A percentile compares a stretch with the other conserved stretches of the same genome.
These are phyloP conservation scores for Pseudocercospora vitis DNA, from an alignment of 2,329 filamentous ascomycete species.

Conservation along the genomic window DNA sequence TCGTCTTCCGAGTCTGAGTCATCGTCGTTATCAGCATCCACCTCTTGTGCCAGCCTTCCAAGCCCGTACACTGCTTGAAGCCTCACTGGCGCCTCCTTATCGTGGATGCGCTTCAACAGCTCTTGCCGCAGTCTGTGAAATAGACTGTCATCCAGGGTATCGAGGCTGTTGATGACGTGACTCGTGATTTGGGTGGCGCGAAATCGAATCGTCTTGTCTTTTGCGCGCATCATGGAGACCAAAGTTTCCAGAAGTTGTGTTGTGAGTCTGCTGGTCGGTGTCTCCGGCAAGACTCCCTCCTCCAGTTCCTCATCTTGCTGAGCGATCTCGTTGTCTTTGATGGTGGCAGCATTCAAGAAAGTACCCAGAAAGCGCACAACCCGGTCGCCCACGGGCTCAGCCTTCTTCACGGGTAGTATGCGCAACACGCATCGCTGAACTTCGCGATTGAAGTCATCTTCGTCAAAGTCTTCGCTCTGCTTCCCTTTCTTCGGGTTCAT, in stretches of 20 bases:
- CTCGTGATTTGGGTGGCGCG: constrained; percentile 85
- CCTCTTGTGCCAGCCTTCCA: constrained; percentile 73
- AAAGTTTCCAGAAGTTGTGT: constrained; percentile 71
- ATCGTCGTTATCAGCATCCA: constrained; percentile 64
- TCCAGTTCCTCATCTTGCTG: constrained; percentile 60
- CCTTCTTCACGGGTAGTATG: constrained; percentile 85
- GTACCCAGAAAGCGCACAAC: constrained; percentile 82
- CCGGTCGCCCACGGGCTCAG: constrained; percentile 82
- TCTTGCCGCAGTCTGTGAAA: constrained; percentile 79
- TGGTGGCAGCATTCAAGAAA: constrained; percentile 70
- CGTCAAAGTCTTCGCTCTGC: constrained; percentile 68
- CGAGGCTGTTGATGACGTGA: constrained; percentile 87
- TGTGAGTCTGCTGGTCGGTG: constrained; percentile 77
- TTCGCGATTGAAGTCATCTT: constrained; percentile 84
- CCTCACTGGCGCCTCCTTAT: constrained; percentile 90
- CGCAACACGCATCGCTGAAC: constrained; percentile 79
- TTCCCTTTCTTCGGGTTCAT: constrained; percentile 51
- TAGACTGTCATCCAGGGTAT: constrained; percentile 86
- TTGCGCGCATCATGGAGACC: constrained; percentile 74
- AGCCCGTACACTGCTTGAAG: constrained; percentile 89
- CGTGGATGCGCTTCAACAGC: constrained; percentile 79
- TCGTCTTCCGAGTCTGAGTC: constrained; percentile 68
- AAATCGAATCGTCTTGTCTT: constrained; percentile 91
- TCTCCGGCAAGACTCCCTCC: constrained; percentile 67
- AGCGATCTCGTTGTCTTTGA: constrained; percentile 52